Percentiles rank a stretch among this genome's conserved stretches.
These are phyloP conservation scores for Clarireedia monteithiana DNA, from an alignment of 2,329 filamentous ascomycete genomes.

Conservation along the genomic window DNA sequence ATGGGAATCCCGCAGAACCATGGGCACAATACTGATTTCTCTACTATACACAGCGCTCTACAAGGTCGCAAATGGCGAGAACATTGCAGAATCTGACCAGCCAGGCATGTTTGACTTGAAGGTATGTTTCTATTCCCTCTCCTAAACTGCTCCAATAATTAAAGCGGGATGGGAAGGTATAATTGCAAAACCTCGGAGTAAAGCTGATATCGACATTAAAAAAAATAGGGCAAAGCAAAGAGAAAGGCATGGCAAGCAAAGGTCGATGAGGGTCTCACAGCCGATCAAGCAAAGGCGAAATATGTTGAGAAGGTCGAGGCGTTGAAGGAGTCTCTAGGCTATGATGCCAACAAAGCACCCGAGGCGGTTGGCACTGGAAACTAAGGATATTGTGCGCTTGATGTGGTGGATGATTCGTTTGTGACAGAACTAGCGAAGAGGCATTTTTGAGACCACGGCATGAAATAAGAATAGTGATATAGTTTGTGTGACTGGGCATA, in stretches of 20 bases:
- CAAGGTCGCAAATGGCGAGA: conserved; percentile 51
- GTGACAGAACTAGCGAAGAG: neutral
- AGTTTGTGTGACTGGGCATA: neutral
- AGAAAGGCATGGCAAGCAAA: conserved; percentile 67
- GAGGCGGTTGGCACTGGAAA: conserved; percentile 41
- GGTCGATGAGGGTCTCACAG: conserved; percentile 52
- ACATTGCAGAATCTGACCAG: conserved; percentile 45
- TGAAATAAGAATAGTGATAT: neutral
- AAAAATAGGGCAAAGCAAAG: conserved; percentile 63
- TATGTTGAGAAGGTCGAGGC: conserved; percentile 68
- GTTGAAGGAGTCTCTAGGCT: conserved; percentile 64
- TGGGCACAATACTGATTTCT: neutral
- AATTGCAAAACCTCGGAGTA: neutral
- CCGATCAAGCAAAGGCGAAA: conserved; percentile 62
- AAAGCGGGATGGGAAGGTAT: neutral
- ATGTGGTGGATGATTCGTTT: neutral
- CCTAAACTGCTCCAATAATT: neutral
- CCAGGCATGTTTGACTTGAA: conserved; percentile 67
- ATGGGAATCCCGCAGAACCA: neutral
- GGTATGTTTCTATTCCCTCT: conserved; percentile 14
- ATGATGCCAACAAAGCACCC: conserved; percentile 54
- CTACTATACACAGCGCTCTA: conserved; percentile 39
- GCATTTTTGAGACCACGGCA: neutral
- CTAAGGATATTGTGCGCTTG: neutral
- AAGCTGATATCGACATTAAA: neutral